Conservation (phyloP, 495 filamentous ascomycete species). For the Lasiosphaeria ovina region DNA sequence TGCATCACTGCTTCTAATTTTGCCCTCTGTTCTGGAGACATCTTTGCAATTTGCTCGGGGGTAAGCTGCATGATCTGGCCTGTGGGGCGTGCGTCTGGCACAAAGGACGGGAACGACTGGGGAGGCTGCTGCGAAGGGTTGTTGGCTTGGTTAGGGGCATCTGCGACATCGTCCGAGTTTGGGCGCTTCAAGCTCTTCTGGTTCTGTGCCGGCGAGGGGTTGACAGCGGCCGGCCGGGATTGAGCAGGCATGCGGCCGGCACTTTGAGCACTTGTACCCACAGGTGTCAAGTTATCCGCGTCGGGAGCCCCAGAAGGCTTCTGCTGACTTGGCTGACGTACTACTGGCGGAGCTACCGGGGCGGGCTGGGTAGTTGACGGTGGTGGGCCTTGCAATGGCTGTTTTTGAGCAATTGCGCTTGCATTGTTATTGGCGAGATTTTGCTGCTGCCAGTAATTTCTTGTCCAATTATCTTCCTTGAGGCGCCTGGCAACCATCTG, state of each 20-base stretch:
- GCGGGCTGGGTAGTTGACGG: not conserved
- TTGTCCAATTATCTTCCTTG: not conserved
- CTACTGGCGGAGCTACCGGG: not conserved
- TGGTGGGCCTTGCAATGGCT: slow-evolving; percentile 10
- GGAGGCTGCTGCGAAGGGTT: slow-evolving; percentile 29
- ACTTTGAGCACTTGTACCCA: not conserved
- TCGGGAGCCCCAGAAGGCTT: not conserved
- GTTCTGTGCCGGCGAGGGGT: slow-evolving; percentile 1
- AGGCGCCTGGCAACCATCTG: not conserved
- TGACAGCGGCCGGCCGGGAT: not conserved
- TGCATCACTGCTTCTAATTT: slow-evolving; percentile 1
- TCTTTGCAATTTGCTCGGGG: slow-evolving; percentile 50
- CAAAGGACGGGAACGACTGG: slow-evolving; percentile 12
- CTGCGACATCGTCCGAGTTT: slow-evolving; percentile 3
- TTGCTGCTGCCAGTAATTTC: slow-evolving; percentile 4
- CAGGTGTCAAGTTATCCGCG: not conserved
- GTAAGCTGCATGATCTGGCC: slow-evolving; percentile 27
- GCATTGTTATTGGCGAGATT: slow-evolving; percentile 40
- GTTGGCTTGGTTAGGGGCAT: not conserved
- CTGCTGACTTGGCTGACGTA: not conserved
- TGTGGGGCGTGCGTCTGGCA: slow-evolving; percentile 19
- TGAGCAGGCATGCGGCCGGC: not conserved
- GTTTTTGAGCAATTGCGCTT: slow-evolving; percentile 32
- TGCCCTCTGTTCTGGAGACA: slow-evolving; percentile 41
- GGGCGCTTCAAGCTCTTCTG: slow-evolving; percentile 9